phyloP scores from a whole-genome alignment of 805 yeast species.

The Candida yuanshanica region DNA sequence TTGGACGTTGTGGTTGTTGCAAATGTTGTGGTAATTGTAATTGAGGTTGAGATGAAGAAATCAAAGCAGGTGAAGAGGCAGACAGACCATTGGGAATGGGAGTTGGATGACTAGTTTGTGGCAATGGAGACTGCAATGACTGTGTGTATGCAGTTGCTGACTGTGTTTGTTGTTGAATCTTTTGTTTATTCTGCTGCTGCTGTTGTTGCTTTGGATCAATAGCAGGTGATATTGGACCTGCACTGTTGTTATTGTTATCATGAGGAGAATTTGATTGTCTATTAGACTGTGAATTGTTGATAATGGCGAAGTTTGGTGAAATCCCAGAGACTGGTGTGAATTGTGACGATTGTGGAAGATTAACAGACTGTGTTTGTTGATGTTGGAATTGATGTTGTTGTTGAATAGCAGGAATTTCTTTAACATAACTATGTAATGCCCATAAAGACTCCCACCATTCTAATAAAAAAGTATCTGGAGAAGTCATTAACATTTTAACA shows the following conservation, averaged over 20 bases:
- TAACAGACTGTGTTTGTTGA: background rate
- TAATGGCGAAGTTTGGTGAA: background rate
- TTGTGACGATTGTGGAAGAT: background rate
- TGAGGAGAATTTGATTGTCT: background rate
- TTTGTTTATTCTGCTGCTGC: slow-evolving; percentile 5
- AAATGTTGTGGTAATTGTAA: slow-evolving; percentile 2
- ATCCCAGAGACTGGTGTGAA: background rate
- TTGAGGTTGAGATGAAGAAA: slow-evolving; percentile 4
- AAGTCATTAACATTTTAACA: slow-evolving; percentile 36
- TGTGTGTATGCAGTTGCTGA: no score
- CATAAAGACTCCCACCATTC: slow-evolving; percentile 56
- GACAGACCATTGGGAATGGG: slow-evolving; percentile 9
- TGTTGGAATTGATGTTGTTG: slow-evolving; percentile 15
- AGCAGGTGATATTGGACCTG: slow-evolving; percentile 18
- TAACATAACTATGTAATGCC: slow-evolving; percentile 42
- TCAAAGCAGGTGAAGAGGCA: slow-evolving; percentile 15
- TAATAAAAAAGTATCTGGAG: slow-evolving; percentile 41
- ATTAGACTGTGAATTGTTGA: background rate
- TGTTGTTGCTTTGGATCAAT: slow-evolving; percentile 6
- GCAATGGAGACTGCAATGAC: slow-evolving; percentile 19
- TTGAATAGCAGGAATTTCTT: slow-evolving; percentile 26
- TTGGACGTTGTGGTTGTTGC: slow-evolving; percentile 1
- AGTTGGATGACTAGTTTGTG: slow-evolving; percentile 15
- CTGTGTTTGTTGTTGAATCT: background rate
- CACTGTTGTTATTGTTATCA: slow-evolving; percentile 6